Base-by-base conservation (phyloP, 805 yeast species). In the Komagataella populi region DNA sequence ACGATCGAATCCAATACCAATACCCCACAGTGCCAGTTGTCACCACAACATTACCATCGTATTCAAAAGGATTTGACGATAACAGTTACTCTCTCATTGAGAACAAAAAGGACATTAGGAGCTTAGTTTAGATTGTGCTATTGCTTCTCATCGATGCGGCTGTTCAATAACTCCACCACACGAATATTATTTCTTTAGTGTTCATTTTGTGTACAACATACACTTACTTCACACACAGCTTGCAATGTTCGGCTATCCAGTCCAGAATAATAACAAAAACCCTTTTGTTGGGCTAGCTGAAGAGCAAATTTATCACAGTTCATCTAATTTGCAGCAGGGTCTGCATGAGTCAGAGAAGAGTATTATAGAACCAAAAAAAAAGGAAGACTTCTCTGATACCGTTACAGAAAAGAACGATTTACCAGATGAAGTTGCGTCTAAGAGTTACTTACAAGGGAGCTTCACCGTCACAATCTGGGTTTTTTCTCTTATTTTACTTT, bases 401-500 rank as follows among this genome's bases (percentile, higher is more conserved):
- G 39, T 30, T 30, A 30, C 39, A 3, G 39, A 30, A 30, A 30
- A 30, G 39, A 30, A 30, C 3, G 39, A 30, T 30, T 10, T 8
- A 3, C n/a, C 39, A 30, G n/a, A 10, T 30, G 12, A 30, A 30
- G 39, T 10, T 30, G 14, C 6, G 5, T 10, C 39, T 14, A 30
- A 18, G 53, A 60, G 59, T 64, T 63, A 47, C 24, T 59, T 20
- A 58, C 62, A 22, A 14, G 39, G 39, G 10, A 30, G 39, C 39
- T 30, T 30, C 39, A 14, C 14, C 39, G 5, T 30, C 14, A 60
- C 65, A 5, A 48, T 63, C 5, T 49, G 57, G 14, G 54, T 57
- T 10, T 50, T 59, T 6, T 30, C n/a, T 30, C 39, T 30, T 2
- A 14, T 30, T 8, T 8, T 30, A 30, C 10, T 30, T 30, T 30